Conservation (phyloP, 2,329 filamentous ascomycete species). For the Microdochium bolleyi region DNA sequence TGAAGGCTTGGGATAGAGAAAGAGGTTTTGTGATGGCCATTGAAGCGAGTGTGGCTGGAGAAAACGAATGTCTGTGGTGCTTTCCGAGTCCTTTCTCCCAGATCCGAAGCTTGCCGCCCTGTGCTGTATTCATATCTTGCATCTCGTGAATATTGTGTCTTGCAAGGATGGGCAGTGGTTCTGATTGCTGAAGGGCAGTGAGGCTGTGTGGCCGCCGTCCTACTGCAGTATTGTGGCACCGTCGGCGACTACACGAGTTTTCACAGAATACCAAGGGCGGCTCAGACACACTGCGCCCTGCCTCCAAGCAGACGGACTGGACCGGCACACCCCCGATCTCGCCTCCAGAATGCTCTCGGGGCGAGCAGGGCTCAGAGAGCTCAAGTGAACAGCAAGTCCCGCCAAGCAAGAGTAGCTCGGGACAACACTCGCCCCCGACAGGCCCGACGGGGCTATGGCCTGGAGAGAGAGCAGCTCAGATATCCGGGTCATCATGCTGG, state of each 20-base stretch:
- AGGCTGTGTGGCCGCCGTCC: not conserved
- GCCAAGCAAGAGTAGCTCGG: too few species aligned
- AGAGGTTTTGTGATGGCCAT: not conserved
- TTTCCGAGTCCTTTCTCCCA: not conserved
- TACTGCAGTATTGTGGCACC: not conserved
- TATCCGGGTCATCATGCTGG: too few species aligned
- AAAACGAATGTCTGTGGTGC: not conserved
- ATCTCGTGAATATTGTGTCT: not conserved
- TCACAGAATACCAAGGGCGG: conserved; percentile 12
- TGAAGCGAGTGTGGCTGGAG: not conserved
- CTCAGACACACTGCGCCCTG: conserved; percentile 31
- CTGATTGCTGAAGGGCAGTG: not conserved
- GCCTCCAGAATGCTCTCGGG: conserved; percentile 18
- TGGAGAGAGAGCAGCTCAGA: too few species aligned
- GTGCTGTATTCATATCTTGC: not conserved
- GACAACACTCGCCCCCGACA: too few species aligned
- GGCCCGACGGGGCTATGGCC: too few species aligned
- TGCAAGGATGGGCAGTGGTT: too few species aligned
- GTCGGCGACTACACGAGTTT: not conserved
- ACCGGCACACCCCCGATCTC: conserved; percentile 25
- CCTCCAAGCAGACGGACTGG: too few species aligned
- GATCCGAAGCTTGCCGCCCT: not conserved
- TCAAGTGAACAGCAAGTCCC: too few species aligned
- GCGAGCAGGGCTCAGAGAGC: too few species aligned
- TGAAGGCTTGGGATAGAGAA: not conserved